Evolutionary conservation across 2,329 filamentous ascomycete genomes (phyloP).

Genomic region (Colletotrichum tropicale): DNA sequence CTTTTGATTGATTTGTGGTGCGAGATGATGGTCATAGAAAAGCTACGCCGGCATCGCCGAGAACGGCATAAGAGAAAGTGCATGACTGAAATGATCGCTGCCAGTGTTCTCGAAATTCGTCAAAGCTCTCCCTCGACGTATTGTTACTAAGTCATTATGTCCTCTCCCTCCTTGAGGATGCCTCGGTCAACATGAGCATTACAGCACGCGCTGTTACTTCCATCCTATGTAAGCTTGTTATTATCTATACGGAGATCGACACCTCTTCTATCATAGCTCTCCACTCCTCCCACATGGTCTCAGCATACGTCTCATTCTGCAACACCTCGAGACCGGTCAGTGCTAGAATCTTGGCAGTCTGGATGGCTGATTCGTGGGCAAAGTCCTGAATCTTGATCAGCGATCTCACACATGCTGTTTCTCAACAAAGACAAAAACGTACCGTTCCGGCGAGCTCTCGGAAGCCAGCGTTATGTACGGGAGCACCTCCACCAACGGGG

Average conservation of each 20-base stretch:
- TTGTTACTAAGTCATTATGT: too few species aligned
- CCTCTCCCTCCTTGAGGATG: too few species aligned
- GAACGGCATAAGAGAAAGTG: not conserved
- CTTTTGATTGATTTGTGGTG: not conserved
- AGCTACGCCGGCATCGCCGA: not conserved
- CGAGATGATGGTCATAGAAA: not conserved
- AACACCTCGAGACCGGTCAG: conserved; percentile 15
- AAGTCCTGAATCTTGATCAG: not conserved
- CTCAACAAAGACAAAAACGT: not conserved
- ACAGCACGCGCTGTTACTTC: not conserved
- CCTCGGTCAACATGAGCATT: not conserved
- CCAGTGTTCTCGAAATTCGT: too few species aligned
- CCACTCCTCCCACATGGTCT: conserved; percentile 14
- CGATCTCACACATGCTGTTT: fast-evolving
- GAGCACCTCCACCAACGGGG: conserved; percentile 6
- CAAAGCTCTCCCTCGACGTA: too few species aligned
- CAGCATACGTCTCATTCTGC: conserved; percentile 15
- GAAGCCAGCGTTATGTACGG: conserved; percentile 17
- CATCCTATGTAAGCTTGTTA: fast-evolving
- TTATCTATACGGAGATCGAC: not conserved
- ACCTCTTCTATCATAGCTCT: conserved; percentile 13
- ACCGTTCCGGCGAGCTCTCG: not conserved
- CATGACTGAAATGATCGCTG: not conserved
- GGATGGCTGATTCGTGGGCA: conserved; percentile 5
- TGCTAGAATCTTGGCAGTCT: conserved; percentile 14